Evolutionary conservation across 371 early-diverging fungal species (phyloP).

Genomic region (Syncephalastrum racemosum): DNA sequence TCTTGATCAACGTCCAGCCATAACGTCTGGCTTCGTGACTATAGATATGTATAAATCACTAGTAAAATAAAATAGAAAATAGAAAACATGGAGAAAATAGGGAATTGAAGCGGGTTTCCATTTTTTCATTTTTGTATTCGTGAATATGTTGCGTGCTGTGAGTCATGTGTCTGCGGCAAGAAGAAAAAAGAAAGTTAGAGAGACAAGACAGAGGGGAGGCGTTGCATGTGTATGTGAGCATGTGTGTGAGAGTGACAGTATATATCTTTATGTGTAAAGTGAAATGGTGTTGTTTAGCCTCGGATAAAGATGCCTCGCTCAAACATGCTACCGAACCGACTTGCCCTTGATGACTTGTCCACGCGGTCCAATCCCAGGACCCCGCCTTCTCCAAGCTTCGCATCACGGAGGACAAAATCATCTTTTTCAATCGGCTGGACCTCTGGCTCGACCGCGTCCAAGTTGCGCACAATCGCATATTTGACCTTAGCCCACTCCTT

Average conservation of each 20-base stretch:
- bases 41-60: no score
- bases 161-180: conserved; percentile 2
- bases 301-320: conserved; percentile 68
- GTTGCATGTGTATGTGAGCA: background rate
- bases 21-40: background rate
- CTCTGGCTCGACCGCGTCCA: conserved; percentile 21
- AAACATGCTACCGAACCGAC: conserved; percentile 49
- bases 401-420: conserved; percentile 53
- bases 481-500: conserved; percentile 87
- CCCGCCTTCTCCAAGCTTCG: conserved; percentile 53
- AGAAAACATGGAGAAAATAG: no score
- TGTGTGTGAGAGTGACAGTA: background rate
- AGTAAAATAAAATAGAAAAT: no score
- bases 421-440: conserved; percentile 47
- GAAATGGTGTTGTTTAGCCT: conserved; percentile 37
- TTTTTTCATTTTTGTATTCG: conserved; percentile 1
- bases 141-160: background rate
- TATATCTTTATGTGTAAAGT: background rate
- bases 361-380: conserved; percentile 77
- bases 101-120: background rate
- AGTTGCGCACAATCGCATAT: conserved; percentile 42
- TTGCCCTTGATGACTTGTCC: conserved; percentile 62
- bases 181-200: conserved; percentile 7
- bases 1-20: conserved; percentile 55
- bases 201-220: no score